Base-by-base conservation (phyloP, 73 alveolate genomes). In the Paramecium pentaurelia region DNA sequence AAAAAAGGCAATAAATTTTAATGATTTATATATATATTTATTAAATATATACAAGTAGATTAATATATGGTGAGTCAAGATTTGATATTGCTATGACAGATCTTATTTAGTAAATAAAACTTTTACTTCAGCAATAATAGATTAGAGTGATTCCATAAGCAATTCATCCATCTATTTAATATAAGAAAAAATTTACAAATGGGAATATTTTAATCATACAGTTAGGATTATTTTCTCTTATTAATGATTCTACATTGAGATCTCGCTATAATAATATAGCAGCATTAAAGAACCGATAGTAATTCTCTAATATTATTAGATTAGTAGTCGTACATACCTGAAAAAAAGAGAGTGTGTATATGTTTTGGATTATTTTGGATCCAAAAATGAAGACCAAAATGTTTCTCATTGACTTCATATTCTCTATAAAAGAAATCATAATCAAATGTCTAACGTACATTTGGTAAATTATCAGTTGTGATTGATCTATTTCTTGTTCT, bases 381-480 rank as follows among this genome's bases (percentile, higher is more conserved):
- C 91, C 91, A 80, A 47, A 80, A 40, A 45, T 80, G 91, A 9
- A 80, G 30, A 40, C 91, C 91, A 7, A 32, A 45, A 25, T 25
- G 14, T 20, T 80, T 80, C 12, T 80, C 77, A 8, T 80, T 45
- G 18, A 80, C 45, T 45, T 28, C 73, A 47, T 80, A 80, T 80
- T 80, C 91, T 42, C 45, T 80, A 80, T 80, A 80, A 45, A 80
- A 80, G 45, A 80, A 80, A 47, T 80, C 91, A 12, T 44, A 80
- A 47, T 80, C 91, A 25, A 32, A 80, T 9, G 36, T 27, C 8
- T 8, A 18, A 27, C 25, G 16, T 32, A 5, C 32, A 45, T 45
- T 42, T 22, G 1, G 77, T 38, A 49, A 30, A 73, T 40, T 40
- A 80, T 80, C 91, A 18, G 77, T 80, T 3, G 91, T 80, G 4